Evolutionary conservation across 306 rosid genomes (phyloP).

Genomic region (Leucaena leucocephala): DNA sequence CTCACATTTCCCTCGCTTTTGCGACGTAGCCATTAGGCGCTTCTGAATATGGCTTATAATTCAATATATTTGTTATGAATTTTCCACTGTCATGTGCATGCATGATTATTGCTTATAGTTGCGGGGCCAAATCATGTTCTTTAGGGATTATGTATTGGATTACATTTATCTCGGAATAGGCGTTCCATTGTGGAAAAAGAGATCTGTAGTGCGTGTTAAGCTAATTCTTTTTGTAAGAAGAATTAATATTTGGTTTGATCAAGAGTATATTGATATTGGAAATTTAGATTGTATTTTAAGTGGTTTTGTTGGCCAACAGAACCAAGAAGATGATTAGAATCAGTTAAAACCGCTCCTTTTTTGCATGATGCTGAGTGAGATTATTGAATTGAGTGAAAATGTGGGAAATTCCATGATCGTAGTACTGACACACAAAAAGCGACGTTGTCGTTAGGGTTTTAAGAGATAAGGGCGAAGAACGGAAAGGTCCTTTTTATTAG

Average conservation of each 20-base stretch:
- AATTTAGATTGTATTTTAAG: background rate
- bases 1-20: constrained; percentile 50
- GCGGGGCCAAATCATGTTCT: background rate
- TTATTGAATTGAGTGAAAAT: background rate
- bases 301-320: background rate
- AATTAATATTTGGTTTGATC: background rate
- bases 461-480: background rate
- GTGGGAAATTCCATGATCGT: background rate
- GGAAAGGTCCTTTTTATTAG: background rate
- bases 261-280: background rate
- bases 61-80: background rate
- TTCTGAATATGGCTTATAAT: background rate
- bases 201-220: background rate
- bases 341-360: background rate
- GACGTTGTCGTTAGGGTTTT: background rate
- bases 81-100: background rate
- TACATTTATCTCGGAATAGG: background rate
- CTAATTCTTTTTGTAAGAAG: background rate
- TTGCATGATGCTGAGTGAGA: background rate
- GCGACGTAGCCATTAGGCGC: constrained; percentile 42
- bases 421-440: background rate
- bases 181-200: background rate
- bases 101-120: background rate
- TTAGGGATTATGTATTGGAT: background rate
- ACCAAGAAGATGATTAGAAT: background rate